A percentile compares a stretch with the other conserved stretches of the same genome.
Conservation (phyloP, 1,284 basidiomycete genomes). For the Malassezia caprae region DNA sequence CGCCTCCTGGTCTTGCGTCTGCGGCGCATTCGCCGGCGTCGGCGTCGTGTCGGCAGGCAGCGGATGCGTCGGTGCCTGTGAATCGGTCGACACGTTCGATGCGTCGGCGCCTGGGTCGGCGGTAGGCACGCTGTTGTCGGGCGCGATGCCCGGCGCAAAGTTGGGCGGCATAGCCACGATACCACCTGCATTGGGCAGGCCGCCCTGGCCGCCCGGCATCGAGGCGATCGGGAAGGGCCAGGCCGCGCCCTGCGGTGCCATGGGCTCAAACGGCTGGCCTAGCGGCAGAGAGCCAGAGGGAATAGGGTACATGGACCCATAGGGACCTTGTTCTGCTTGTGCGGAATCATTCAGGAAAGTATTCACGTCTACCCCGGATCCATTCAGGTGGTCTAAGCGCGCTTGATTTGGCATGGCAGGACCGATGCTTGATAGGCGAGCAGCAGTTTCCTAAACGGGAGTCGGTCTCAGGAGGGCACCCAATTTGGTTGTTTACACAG, state of each 20-base stretch:
- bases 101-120: neutral
- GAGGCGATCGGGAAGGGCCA: slow-evolving; percentile 12
- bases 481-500: neutral
- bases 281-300: slow-evolving; percentile 35
- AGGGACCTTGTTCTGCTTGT: slow-evolving; percentile 3
- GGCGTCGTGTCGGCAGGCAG: neutral
- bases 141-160: neutral
- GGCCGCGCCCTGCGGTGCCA: neutral
- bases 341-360: slow-evolving; percentile 3
- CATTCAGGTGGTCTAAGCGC: neutral
- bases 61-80: neutral
- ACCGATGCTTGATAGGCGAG: neutral
- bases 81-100: neutral
- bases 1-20: neutral
- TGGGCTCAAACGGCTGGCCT: slow-evolving; percentile 15
- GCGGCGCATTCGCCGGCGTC: neutral
- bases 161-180: neutral
- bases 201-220: neutral
- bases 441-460: slow-evolving; percentile 8
- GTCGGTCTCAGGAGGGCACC: neutral
- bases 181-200: neutral
- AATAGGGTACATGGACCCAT: slow-evolving; percentile 27
- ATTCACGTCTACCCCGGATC: slow-evolving; percentile 11
- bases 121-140: neutral
- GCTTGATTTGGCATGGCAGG: slow-evolving; percentile 7